A percentile compares a stretch with the other conserved stretches of the same genome.
These are phyloP conservation scores for Aspergillus sp. DNA, from an alignment of 2,329 filamentous ascomycete species.

Conservation along the genomic window DNA sequence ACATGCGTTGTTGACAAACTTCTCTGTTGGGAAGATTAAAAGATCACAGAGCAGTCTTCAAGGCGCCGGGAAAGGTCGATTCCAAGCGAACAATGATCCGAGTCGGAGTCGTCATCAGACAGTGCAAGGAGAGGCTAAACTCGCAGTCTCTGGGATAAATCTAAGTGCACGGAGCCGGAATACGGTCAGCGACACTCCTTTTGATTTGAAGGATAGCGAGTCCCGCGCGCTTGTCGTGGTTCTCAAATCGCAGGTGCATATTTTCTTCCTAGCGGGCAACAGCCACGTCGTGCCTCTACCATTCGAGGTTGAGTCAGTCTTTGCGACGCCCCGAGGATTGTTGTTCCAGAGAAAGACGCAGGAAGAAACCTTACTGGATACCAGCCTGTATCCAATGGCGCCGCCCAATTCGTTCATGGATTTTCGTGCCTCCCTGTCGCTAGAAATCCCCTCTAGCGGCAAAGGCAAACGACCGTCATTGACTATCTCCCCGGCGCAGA, in stretches of 20 bases:
- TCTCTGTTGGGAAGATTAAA: conserved; percentile 52
- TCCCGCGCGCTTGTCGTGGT: conserved; percentile 78
- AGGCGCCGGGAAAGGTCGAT: conserved; percentile 3
- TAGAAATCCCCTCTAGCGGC: conserved; percentile 29
- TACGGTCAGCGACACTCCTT: conserved; percentile 16
- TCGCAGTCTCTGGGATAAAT: conserved; percentile 17
- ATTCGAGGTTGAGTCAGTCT: conserved; percentile 87
- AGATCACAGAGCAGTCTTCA: conserved; percentile 10
- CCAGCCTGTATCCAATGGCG: conserved; percentile 44
- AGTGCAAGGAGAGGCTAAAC: conserved; percentile 22
- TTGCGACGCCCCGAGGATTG: conserved; percentile 77
- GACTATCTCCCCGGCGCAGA: conserved; percentile 50
- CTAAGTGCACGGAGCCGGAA: conserved; percentile 27
- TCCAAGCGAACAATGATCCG: conserved; percentile 5
- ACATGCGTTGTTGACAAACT: conserved; percentile 83
- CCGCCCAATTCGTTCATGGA: conserved; percentile 75
- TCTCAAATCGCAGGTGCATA: conserved; percentile 85
- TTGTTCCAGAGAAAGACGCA: conserved; percentile 77
- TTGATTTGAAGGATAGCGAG: conserved; percentile 23
- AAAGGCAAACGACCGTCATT: conserved; percentile 45
- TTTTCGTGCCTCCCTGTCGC: conserved; percentile 32
- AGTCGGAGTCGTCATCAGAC: conserved; percentile 10
- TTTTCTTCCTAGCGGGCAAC: conserved; percentile 85
- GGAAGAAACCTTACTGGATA: conserved; percentile 18
- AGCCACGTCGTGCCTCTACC: conserved; percentile 89